phyloP scores from a whole-genome alignment of 1,284 basidiomycete species.

The Pterula multifida region DNA sequence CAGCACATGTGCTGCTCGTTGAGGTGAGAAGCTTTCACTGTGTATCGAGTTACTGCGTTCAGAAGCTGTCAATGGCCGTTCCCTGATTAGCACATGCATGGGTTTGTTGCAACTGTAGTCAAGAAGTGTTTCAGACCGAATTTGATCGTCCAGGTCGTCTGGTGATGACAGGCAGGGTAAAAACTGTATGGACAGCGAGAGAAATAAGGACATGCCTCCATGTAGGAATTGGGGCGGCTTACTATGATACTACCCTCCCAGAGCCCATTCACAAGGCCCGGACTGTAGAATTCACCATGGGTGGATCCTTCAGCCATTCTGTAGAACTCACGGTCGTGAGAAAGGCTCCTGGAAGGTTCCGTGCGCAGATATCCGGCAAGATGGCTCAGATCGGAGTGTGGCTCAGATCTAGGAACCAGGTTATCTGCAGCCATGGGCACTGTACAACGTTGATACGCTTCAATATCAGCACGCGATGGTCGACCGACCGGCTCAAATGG shows the following conservation, averaged over 20 bases:
- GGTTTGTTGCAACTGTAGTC: conserved; percentile 26
- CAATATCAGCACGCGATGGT: conserved; percentile 40
- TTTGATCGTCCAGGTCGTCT: conserved; percentile 1
- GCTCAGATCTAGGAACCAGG: conserved; percentile 6
- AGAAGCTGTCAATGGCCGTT: conserved; percentile 21
- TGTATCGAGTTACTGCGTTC: conserved; percentile 13
- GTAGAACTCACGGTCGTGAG: conserved; percentile 9
- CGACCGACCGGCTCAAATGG: conserved; percentile 27
- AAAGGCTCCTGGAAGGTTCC: conserved; percentile 15
- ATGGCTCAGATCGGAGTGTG: conserved; percentile 4
- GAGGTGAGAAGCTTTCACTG: not conserved
- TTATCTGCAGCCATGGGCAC: not conserved
- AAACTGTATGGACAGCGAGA: conserved; percentile 6
- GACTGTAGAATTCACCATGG: conserved; percentile 19
- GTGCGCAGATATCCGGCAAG: not conserved
- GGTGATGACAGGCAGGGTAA: conserved; percentile 4
- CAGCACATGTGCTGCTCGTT: not conserved
- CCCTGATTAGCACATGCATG: conserved; percentile 29
- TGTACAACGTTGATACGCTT: conserved; percentile 9
- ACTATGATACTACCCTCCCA: conserved; percentile 52
- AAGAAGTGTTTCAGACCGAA: conserved; percentile 6
- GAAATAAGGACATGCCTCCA: conserved; percentile 1
- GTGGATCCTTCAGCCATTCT: conserved; percentile 1
- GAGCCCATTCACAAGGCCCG: conserved; percentile 33
- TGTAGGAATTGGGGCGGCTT: conserved; percentile 9